Conservation (phyloP, 495 filamentous ascomycete genomes). For the Trichoderma virens region DNA sequence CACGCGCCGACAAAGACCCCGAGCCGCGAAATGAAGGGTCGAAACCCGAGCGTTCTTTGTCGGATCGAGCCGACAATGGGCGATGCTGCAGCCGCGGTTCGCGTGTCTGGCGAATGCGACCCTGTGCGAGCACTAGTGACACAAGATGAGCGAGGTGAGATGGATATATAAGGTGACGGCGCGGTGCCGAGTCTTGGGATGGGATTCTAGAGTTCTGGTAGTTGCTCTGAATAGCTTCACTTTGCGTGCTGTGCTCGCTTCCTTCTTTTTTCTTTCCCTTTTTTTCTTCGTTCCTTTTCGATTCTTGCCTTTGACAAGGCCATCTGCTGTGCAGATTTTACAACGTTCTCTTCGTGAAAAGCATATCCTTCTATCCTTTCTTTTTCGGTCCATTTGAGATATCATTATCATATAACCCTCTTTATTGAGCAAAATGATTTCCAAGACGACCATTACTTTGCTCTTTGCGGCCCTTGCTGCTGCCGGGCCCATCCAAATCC, state of each 20-base stretch:
- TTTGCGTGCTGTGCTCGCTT: constrained; percentile 1
- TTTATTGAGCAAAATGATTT: constrained; percentile 15
- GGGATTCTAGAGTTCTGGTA: neutral
- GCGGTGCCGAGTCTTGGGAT: neutral
- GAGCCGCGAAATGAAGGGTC: neutral
- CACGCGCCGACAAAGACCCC: neutral
- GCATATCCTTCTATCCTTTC: neutral
- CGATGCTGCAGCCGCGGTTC: neutral
- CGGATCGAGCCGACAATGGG: constrained; percentile 2
- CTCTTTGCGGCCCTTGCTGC: constrained; percentile 19
- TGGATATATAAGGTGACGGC: neutral
- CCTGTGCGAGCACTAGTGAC: too few species aligned
- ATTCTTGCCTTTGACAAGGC: constrained; percentile 11
- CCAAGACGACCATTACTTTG: constrained; percentile 21
- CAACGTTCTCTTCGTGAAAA: constrained; percentile 15
- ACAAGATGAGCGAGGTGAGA: neutral
- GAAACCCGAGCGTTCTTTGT: neutral
- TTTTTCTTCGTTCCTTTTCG: constrained; percentile 13
- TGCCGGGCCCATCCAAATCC: constrained; percentile 21
- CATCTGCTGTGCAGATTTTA: constrained; percentile 30
- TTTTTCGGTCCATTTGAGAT: neutral
- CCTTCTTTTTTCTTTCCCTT: constrained; percentile 19
- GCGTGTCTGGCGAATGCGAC: neutral
- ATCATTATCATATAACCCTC: too few species aligned
- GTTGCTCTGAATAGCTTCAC: constrained; percentile 8